Conservation (phyloP, 2,329 filamentous ascomycete species). For the Alternaria angustiovoidea region DNA sequence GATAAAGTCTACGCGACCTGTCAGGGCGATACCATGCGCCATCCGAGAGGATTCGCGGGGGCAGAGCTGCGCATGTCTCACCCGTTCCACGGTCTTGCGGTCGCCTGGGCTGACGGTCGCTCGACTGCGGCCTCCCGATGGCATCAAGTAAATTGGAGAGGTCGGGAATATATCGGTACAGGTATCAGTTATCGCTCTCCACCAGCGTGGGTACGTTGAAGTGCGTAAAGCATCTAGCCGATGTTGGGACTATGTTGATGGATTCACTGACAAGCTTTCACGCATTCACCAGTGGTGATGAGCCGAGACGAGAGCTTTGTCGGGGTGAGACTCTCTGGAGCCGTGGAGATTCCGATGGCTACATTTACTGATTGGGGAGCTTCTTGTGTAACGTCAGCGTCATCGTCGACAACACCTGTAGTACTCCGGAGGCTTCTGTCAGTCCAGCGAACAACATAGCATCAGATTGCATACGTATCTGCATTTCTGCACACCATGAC, state of each 20-base stretch:
- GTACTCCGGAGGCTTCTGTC: conserved; percentile 7
- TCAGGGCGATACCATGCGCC: conserved; percentile 15
- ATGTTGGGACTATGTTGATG: conserved; percentile 1
- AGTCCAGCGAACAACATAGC: conserved; percentile 8
- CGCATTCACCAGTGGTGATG: background rate
- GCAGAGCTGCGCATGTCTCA: conserved; percentile 15
- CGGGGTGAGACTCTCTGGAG: background rate
- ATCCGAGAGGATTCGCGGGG: conserved; percentile 1
- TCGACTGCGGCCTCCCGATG: conserved; percentile 2
- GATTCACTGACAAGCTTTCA: conserved; percentile 1
- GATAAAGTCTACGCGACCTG: conserved; percentile 23
- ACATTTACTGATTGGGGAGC: conserved; percentile 3
- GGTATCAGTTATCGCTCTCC: background rate
- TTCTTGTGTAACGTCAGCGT: conserved; percentile 13
- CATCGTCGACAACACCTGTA: conserved; percentile 16
- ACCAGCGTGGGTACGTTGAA: background rate
- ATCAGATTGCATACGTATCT: conserved; percentile 13
- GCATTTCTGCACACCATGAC: conserved; percentile 14
- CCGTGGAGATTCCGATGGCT: background rate
- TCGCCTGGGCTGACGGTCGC: conserved; percentile 12
- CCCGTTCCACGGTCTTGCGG: conserved; percentile 17
- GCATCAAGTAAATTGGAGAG: background rate
- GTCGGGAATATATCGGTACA: background rate
- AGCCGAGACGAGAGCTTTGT: background rate
- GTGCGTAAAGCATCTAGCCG: conserved; percentile 1